Base-by-base conservation (phyloP, 768 basidiomycete species). In the Scleroderma citrinum region DNA sequence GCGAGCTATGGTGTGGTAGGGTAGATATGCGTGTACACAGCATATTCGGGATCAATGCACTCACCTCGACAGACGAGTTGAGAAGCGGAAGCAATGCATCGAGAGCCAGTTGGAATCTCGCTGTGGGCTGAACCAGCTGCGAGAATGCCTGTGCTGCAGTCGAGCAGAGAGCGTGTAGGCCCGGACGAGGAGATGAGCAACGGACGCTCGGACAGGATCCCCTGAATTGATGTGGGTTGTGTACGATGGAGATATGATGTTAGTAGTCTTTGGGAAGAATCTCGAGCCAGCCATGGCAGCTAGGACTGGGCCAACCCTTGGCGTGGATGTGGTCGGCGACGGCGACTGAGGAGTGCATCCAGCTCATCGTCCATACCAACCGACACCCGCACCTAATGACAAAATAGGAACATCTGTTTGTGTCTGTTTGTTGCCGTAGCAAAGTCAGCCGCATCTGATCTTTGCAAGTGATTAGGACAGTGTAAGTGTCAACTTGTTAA, bases 41-140 rank as follows among this genome's bases (percentile, higher is more conserved):
- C 47, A 26, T 31, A 57, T 29, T 49, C 44, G 46, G 50, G 36
- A 53, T 50, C 42, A 24, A 40, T n/a, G n/a, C n/a, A 67, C 78
- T 61, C 44, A 86, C 83, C 70, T 85, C 80, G 51, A 71, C 71
- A 48, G 72, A 52, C 70, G 70, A 64, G 59, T 74, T 83, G 58
- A 89, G 76, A 58, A 86, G 70, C 13, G 87, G 87, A 65, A 90
- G 71, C 62, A 90, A 70, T 71, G 82, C 83, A 71, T 90, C 87
- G 57, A 90, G 78, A 60, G 87, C 87, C 67, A 89, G 77, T 74
- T 88, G 86, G 68, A 90, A 90, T 54, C 86, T 80, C 68, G 83
- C 76, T 44, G 78, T 81, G 19, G 82, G 82, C 63, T 84, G 85
- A 19, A 89, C 84, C 50, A 87, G 77, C 65, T 87, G 83, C 31